Base-by-base conservation (phyloP, 306 rosid genomes). In the Prunus campanulata region DNA sequence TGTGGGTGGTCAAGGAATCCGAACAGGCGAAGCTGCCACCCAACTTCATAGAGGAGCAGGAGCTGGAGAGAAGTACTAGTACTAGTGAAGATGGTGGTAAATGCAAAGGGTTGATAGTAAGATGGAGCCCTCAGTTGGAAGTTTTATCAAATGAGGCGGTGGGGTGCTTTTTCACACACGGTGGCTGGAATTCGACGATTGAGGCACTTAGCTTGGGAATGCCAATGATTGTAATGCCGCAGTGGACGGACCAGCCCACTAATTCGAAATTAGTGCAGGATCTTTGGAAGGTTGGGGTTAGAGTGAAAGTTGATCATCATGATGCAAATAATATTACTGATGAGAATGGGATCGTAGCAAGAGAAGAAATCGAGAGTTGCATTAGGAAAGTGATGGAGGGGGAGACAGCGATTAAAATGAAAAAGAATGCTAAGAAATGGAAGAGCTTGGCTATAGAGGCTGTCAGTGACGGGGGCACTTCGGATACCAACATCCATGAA, bases 111-210 rank as follows among this genome's bases (percentile, higher is more conserved):
- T 63, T 90, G 49, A 14, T 86, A 19, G 86, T 88, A 27, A 72
- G 65, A 10, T 90, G 96, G 96, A 57, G 66, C 15, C 72, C 80
- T 10, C 91, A 85, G 64, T 22, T 88, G 80, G 88, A 85, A 72
- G 86, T 86, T 5, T 64, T 88, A 32, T 83, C 91, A 51, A 70
- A 77, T 63, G 14, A 75, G 3, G 87, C 83, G n/a, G 50, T 86
- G 46, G 92, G 90, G 44, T 88, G 92, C 14, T 88, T 88, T 75
- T 50, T 85, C 24, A 81, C 85, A 13, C 91, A 86, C 29, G 76
- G 88, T 44, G 90, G 88, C 11, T 88, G 92, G 92, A 88, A 88
- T 56, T 88, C 92, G 20, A 86, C 83, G 5, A 25, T 86, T 24
- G 88, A 86, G 48, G 90, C 89, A 16, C 51, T 88, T 56, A 74